Evolutionary conservation across 108 stramenopile genomes (phyloP), one percentile per base, ranked within the genome.

Genomic region (Bacterosira constricta): DNA sequence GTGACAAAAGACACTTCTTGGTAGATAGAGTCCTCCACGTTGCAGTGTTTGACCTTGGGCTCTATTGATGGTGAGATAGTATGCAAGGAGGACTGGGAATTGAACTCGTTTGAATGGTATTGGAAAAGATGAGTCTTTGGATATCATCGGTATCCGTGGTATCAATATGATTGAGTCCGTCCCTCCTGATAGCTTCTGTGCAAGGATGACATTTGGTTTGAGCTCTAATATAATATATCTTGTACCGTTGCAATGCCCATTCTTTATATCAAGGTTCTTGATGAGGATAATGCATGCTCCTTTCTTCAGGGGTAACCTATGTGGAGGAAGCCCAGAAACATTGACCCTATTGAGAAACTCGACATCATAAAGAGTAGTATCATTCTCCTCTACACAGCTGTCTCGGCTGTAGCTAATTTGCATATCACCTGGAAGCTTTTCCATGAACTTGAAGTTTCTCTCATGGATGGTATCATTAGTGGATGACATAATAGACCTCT

Each of bases 381-480:
- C 27, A 31, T 31, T 3, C 11, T 29, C 21, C 12, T 38, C 61
- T 10, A 26, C n/a, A 30, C 32, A 58, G 27, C 31, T 63, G 44
- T n/a, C n/a, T n/a, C n/a, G n/a, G n/a, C n/a, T n/a, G n/a, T n/a
- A n/a, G 20, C 58, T 71, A 4, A 36, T 60, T 10, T 27, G 26
- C 23, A 69, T 31, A 15, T 46, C 68, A 1, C 68, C 68, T 23
- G 68, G 59, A 51, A 51, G 6, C 5, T 17, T 34, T 15, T 63
- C 6, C 7, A 61, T 20, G 59, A 61, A 61, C 13, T 71, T 46
- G 36, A 57, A 57, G 32, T 71, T 71, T 1, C 38, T 9, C 26
- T 71, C 50, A 11, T 71, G 70, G 3, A 71, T 71, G 32, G 50
- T n/a, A 29, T 71, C 58, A 42, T 61, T 60, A 20, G 70, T 71